phyloP scores from a whole-genome alignment of 306 rosid species.

The Gynostemma pentaphyllum region DNA sequence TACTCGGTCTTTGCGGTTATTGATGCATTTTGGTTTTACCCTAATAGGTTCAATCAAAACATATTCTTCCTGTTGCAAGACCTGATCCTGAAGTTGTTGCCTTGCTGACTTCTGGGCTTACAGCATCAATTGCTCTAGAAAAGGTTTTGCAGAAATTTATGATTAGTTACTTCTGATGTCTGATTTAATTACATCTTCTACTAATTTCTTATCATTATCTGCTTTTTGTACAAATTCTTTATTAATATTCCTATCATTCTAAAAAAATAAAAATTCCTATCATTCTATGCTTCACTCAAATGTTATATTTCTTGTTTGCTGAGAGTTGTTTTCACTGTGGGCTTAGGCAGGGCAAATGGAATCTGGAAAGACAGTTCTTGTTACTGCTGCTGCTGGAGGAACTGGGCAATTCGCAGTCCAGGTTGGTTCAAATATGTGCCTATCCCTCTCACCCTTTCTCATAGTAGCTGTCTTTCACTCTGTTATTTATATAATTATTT shows the following conservation, averaged over 20 bases:
- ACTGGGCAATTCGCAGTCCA: constrained; percentile 99
- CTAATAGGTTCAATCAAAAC: constrained; percentile 63
- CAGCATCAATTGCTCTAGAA: constrained; percentile 87
- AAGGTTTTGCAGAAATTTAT: constrained; percentile 36
- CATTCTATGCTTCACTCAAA: neutral
- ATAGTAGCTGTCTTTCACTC: neutral
- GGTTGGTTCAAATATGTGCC: constrained; percentile 30
- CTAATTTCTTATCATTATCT: neutral
- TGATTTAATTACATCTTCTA: neutral
- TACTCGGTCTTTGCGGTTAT: neutral
- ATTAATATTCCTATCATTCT: neutral
- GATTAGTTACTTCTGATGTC: neutral
- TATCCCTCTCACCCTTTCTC: neutral
- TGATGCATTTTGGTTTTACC: constrained; percentile 14
- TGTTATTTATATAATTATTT: neutral
- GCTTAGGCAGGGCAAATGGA: constrained; percentile 77
- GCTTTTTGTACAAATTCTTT: constrained; percentile 1
- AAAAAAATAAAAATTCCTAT: too few relatives aligned
- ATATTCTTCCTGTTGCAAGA: constrained; percentile 77
- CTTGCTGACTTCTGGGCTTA: constrained; percentile 94
- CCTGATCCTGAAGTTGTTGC: constrained; percentile 99
- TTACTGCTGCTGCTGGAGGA: constrained; percentile 99
- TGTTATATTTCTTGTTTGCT: constrained; percentile 14
- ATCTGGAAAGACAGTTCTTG: constrained; percentile 80
- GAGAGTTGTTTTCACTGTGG: constrained; percentile 8